These are phyloP conservation scores for Cyberlindnera amylophila DNA, from an alignment of 805 yeast genomes.

Conservation along the genomic window DNA sequence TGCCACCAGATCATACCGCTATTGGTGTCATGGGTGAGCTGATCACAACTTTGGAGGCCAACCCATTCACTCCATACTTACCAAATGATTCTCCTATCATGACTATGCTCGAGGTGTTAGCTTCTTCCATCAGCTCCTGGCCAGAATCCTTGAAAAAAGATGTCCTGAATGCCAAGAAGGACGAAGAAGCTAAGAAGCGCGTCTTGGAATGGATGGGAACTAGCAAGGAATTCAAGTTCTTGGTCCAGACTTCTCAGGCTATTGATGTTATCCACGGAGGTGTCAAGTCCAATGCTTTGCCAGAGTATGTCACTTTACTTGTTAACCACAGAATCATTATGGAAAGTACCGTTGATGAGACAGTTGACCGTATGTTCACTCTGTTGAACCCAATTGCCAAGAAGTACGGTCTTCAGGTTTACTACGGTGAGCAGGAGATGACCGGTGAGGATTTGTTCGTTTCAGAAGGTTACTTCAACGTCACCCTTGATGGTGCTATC, in stretches of 20 bases:
- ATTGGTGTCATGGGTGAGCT: slow-evolving; percentile 65
- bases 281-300: slow-evolving; percentile 71
- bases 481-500: slow-evolving; percentile 18
- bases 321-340: slow-evolving; percentile 64
- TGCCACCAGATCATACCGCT: slow-evolving; percentile 70
- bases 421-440: slow-evolving; percentile 15
- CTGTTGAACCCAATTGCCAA: slow-evolving; percentile 19
- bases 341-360: slow-evolving; percentile 43
- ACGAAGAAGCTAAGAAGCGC: slow-evolving; percentile 33
- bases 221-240: slow-evolving; percentile 11
- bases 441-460: slow-evolving; percentile 14
- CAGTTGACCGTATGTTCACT: slow-evolving; percentile 28
- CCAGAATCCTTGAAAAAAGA: slow-evolving; percentile 27
- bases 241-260: slow-evolving; percentile 25
- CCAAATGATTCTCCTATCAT: slow-evolving; percentile 52
- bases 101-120: slow-evolving; percentile 55
- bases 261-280: slow-evolving; percentile 54
- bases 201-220: slow-evolving; percentile 29
- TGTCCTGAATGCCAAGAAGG: slow-evolving; percentile 34
- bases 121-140: slow-evolving; percentile 37
- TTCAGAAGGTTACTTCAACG: slow-evolving; percentile 29
- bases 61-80: slow-evolving; percentile 47
- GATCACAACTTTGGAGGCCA: slow-evolving; percentile 47
- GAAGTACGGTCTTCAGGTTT: slow-evolving; percentile 22
- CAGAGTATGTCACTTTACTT: slow-evolving; percentile 47